Evolutionary conservation across 805 yeast genomes (phyloP), one percentile per base, ranked within the genome.

Genomic region (Starmera dryadoides): DNA sequence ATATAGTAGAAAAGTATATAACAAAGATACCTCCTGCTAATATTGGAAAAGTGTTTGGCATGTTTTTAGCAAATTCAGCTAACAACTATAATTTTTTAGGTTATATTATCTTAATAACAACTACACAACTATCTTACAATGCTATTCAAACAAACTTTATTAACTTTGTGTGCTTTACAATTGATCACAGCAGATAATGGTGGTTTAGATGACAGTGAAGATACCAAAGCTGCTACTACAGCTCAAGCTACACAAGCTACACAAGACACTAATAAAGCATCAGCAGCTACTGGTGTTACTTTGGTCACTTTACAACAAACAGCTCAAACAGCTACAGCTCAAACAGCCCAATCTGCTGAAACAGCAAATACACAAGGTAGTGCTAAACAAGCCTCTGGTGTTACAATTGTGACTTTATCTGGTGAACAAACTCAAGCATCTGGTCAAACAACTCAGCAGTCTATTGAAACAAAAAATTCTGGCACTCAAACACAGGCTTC

Each of bases 151-250:
- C 23, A 20, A 29, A 16, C 33, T 29, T 16, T 30, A 18, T 22
- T 44, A 11, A 16, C 26, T 11, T 23, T 38, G 22, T n/a, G 42
- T n/a, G 18, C 42, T 6, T 4, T 42, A 12, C 33, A 39, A 7
- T 2, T 40, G 9, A 35, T 37, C 15, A 8, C 23, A 14, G 34
- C 34, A 2, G 20, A 37, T 23, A 29, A 19, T 16, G 15, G 12
- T 34, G 47, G 45, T 16, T 39, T 39, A 11, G 21, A 39, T 15
- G 42, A 38, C 17, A 37, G 28, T 26, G 15, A 15, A 20, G 26
- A 11, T 19, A 36, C 36, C 21, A 30, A 32, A 9, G 33, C 39
- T 18, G 32, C 20, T 12, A 20, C 17, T 26, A n/a, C 33, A 10
- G 37, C 19, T 21, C 23, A n/a, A 29, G 15, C 33, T 4, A 8